Conservation (phyloP, 2,329 filamentous ascomycete species). For the Biscogniauxia sp. region DNA sequence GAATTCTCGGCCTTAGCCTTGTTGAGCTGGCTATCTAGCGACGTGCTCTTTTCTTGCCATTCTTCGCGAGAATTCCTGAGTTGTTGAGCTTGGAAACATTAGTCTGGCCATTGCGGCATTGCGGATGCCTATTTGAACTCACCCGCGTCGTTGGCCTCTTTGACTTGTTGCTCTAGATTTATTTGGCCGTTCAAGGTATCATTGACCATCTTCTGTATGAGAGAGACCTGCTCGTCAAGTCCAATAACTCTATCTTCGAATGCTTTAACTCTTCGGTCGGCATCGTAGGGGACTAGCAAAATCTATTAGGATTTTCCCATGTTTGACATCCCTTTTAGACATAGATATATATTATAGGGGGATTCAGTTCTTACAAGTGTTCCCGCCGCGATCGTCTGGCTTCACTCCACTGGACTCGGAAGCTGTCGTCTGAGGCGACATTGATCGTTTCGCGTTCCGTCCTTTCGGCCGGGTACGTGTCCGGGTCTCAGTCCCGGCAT, state of each 20-base stretch:
- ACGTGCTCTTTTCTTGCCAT: neutral
- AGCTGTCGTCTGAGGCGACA: neutral
- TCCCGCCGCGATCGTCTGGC: neutral
- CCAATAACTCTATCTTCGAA: slow-evolving; percentile 9
- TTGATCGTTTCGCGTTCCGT: neutral
- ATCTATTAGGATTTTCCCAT: neutral
- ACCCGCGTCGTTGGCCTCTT: slow-evolving; percentile 1
- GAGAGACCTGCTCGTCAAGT: slow-evolving; percentile 9
- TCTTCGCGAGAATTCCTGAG: neutral
- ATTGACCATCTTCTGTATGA: slow-evolving; percentile 12
- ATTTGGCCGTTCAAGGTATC: slow-evolving; percentile 7
- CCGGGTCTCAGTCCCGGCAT: neutral
- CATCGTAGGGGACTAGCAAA: slow-evolving; percentile 5
- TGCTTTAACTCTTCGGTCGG: slow-evolving; percentile 1
- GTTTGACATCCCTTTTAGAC: neutral
- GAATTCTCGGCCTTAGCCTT: neutral
- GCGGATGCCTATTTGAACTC: neutral
- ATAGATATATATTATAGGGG: neutral
- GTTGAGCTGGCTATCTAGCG: neutral
- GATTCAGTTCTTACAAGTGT: neutral
- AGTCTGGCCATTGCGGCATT: neutral
- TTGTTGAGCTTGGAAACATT: neutral
- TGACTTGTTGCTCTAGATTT: slow-evolving; percentile 1
- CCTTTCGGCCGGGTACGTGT: neutral
- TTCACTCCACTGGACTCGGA: neutral